Base-by-base conservation (phyloP, 2,329 filamentous ascomycete species). In the Ceratocystis eucalypticola region DNA sequence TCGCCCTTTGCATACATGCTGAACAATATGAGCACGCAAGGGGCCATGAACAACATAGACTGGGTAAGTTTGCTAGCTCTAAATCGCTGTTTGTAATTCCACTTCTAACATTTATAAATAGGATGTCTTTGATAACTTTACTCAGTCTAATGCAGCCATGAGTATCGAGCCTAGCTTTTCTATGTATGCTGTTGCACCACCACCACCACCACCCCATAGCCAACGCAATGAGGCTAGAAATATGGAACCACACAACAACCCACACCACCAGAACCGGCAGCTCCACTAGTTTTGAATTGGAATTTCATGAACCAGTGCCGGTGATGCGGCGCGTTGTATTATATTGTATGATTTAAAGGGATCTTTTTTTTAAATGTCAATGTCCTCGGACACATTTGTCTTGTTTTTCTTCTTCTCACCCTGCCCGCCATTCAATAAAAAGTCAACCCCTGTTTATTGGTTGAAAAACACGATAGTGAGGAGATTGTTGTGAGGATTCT, bases 101-200 rank as follows among this genome's bases (percentile, higher is more conserved):
- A 17, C 46, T 44, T 50, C 33, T 10, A 46, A 55, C 61, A 25
- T 4, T 67, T 10, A 17, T 66, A 4, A 61, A 45, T 64, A 84
- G 82, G 79, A 79, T 55, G 79, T 80, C 12, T 80, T 85, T 61
- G 82, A 85, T 68, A 83, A 78, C 64, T 84, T 80, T 68, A 78
- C 82, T 0, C 82, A 85, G 68, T 73, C 64, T 12, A 61, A 63
- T 48, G 45, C 67, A 8, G 67, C 64, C n/a, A 63, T 68, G 22
- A 48, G 44, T 4, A 61, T 68, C 37, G 66, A 66, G 17, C 63
- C 66, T 8, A 28, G 61, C 22, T 45, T 68, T 17, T 50, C 59
- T 5, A 53, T 68, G 25, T 59, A 59, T 10, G 17, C 20, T n/a
- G 5, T 30, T 10, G 55, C 17, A 10, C 12, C 55, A 10, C 3